These are phyloP conservation scores for Blepharisma stoltei DNA, from an alignment of 73 alveolate genomes.

Conservation along the genomic window DNA sequence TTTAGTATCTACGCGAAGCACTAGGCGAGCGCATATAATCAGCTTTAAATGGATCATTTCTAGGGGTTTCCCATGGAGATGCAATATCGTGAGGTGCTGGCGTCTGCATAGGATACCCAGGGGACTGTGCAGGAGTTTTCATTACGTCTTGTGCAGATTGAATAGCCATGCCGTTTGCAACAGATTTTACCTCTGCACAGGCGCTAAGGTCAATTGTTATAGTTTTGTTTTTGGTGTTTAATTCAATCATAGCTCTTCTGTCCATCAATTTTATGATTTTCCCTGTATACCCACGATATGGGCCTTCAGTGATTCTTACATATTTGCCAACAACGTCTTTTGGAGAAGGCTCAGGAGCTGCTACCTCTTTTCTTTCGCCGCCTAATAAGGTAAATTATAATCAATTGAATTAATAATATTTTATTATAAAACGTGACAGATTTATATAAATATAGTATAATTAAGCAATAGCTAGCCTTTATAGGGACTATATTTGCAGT, in stretches of 20 bases:
- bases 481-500: slow-evolving; percentile 66
- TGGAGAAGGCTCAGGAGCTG: slow-evolving; percentile 45
- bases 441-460: slow-evolving; percentile 69
- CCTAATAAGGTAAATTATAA: too few species aligned
- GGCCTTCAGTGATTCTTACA: slow-evolving; percentile 66
- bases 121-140: slow-evolving; percentile 24
- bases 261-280: slow-evolving; percentile 29
- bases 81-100: slow-evolving; percentile 11
- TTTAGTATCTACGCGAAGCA: too few species aligned
- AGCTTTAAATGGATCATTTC: background rate
- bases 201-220: background rate
- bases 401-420: too few species aligned
- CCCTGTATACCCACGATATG: slow-evolving; percentile 84
- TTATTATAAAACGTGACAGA: too few species aligned
- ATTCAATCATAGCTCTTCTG: background rate
- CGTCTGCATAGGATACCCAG: background rate
- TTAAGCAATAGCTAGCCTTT: slow-evolving; percentile 53
- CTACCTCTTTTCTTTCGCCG: slow-evolving; percentile 41
- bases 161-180: background rate
- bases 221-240: background rate
- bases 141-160: background rate
- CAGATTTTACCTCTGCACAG: background rate
- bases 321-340: slow-evolving; percentile 54
- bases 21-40: too few species aligned
- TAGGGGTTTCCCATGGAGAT: slow-evolving; percentile 16